These are phyloP conservation scores for Thalassiosira mediterranea DNA, from an alignment of 352 stramenopile species.

Conservation along the genomic window DNA sequence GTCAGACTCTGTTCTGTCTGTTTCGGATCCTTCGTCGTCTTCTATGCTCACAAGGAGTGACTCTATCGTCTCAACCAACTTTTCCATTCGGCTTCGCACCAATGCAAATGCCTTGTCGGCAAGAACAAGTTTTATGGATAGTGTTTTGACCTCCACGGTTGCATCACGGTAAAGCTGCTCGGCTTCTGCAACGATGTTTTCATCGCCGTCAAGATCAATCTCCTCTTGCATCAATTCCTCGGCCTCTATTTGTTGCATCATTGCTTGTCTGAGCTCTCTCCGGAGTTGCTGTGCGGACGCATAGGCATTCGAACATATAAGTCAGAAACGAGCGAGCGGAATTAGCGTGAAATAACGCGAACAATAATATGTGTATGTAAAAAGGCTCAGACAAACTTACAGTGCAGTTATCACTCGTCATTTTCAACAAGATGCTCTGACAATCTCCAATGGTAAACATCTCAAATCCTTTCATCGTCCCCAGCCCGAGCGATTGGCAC, in stretches of 20 bases:
- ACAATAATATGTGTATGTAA: not conserved
- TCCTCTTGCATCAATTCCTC: slow-evolving; percentile 76
- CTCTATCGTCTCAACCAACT: slow-evolving; percentile 80
- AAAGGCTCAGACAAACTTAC: slow-evolving; percentile 41
- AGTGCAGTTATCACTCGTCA: slow-evolving; percentile 77
- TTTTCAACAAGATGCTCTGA: slow-evolving; percentile 82
- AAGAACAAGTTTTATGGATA: slow-evolving; percentile 76
- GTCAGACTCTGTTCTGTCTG: slow-evolving; percentile 26
- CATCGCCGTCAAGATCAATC: slow-evolving; percentile 63
- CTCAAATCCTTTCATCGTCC: slow-evolving; percentile 80
- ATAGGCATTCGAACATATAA: no score
- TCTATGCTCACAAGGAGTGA: slow-evolving; percentile 75
- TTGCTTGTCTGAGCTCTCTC: slow-evolving; percentile 65
- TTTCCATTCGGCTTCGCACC: slow-evolving; percentile 71
- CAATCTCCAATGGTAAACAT: slow-evolving; percentile 84
- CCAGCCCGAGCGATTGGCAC: slow-evolving; percentile 74
- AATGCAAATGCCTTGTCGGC: slow-evolving; percentile 79
- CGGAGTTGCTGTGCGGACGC: slow-evolving; percentile 75
- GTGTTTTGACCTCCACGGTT: slow-evolving; percentile 78
- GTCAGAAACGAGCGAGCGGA: no score
- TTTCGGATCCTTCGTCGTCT: slow-evolving; percentile 52
- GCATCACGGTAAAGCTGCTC: slow-evolving; percentile 75
- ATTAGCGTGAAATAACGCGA: not conserved
- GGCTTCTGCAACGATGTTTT: slow-evolving; percentile 77
- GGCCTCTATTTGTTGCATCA: slow-evolving; percentile 71